phyloP scores from a whole-genome alignment of 306 rosid genomes.

The Luffa aegyptiaca region DNA sequence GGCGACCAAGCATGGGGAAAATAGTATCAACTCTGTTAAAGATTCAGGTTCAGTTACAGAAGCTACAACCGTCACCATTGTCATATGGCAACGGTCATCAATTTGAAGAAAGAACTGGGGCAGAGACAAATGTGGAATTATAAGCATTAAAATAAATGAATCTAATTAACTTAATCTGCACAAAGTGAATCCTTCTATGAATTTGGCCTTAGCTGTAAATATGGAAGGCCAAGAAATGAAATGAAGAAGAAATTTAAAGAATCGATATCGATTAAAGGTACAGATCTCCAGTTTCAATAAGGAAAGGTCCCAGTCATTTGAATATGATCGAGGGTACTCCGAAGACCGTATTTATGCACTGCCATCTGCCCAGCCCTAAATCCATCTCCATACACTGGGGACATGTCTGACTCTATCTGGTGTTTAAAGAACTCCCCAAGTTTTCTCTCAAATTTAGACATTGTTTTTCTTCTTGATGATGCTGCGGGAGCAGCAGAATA shows the following conservation, averaged over 20 bases:
- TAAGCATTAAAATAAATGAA: slow-evolving; percentile 17
- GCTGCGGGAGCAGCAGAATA: slow-evolving; percentile 36
- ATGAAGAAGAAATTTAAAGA: slow-evolving; percentile 18
- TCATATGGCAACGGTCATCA: neutral
- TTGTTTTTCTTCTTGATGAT: slow-evolving; percentile 31
- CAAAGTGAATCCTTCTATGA: slow-evolving; percentile 15
- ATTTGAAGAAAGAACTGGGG: neutral
- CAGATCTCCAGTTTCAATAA: slow-evolving; percentile 26
- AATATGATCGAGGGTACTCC: slow-evolving; percentile 76
- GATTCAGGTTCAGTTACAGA: slow-evolving; percentile 17
- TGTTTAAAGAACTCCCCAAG: slow-evolving; percentile 92
- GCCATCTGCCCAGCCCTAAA: slow-evolving; percentile 86
- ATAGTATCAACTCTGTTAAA: slow-evolving; percentile 11
- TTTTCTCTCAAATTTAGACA: slow-evolving; percentile 66
- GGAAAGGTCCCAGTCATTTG: slow-evolving; percentile 77
- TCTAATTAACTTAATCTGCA: slow-evolving; percentile 19
- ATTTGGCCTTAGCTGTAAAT: slow-evolving; percentile 41
- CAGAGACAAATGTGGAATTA: slow-evolving; percentile 3
- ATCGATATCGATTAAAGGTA: slow-evolving; percentile 1
- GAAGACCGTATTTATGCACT: slow-evolving; percentile 70
- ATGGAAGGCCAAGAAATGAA: slow-evolving; percentile 44
- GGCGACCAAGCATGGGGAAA: slow-evolving; percentile 23
- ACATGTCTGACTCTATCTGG: slow-evolving; percentile 92
- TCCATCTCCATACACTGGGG: slow-evolving; percentile 93
- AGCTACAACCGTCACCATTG: neutral